Percentiles rank a stretch among this genome's conserved stretches.
phyloP scores from a whole-genome alignment of 2,329 filamentous ascomycete species.

The Fusarium anguioides region DNA sequence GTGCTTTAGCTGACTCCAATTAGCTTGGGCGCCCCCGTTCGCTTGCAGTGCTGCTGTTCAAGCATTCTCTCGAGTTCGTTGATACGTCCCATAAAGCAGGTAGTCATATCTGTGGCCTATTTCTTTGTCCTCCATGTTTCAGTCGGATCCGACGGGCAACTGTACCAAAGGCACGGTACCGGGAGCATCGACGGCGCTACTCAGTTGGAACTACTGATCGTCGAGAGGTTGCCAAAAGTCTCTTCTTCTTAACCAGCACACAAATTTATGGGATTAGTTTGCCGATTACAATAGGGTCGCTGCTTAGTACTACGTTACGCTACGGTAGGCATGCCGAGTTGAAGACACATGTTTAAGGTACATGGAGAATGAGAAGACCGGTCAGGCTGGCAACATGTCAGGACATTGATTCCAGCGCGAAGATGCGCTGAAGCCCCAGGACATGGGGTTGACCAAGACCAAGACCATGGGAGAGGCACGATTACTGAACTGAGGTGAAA shows the following conservation, averaged over 20 bases:
- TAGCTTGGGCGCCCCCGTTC: slow-evolving; percentile 1
- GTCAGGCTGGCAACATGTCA: slow-evolving; percentile 12
- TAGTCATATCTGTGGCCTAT: neutral
- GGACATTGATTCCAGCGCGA: slow-evolving; percentile 9
- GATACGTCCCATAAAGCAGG: neutral
- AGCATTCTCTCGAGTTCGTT: neutral
- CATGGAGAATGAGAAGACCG: neutral
- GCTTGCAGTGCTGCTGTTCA: neutral
- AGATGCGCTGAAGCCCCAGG: slow-evolving; percentile 22
- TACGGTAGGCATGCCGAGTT: neutral
- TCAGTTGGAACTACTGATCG: neutral
- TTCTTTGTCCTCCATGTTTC: slow-evolving; percentile 18
- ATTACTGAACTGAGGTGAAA: too few species aligned
- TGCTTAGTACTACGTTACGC: slow-evolving; percentile 3
- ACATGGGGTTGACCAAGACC: neutral
- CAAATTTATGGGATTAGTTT: neutral
- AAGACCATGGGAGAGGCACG: neutral
- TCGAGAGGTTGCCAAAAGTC: neutral
- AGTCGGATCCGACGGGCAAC: slow-evolving; percentile 26
- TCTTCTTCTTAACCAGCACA: neutral
- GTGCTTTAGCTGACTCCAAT: slow-evolving; percentile 8
- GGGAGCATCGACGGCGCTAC: slow-evolving; percentile 17
- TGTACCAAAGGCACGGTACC: slow-evolving; percentile 29
- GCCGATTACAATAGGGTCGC: neutral
- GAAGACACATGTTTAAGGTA: slow-evolving; percentile 3